phyloP scores from a whole-genome alignment of 2,329 filamentous ascomycete species.

The Plenodomus lindquistii region DNA sequence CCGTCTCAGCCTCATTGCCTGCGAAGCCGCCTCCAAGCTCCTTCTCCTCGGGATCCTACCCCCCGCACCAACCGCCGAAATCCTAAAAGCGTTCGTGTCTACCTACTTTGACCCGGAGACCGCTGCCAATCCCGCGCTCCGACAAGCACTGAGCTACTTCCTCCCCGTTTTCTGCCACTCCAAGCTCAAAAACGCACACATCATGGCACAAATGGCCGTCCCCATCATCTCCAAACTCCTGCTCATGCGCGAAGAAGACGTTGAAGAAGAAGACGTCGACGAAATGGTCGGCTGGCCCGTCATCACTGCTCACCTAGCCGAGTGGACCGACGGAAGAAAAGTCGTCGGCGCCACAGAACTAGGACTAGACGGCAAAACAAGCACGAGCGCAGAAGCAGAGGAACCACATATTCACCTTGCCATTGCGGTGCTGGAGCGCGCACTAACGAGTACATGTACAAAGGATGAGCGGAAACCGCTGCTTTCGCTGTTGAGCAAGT shows the following conservation, averaged over 20 bases:
- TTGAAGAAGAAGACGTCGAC: constrained; percentile 71
- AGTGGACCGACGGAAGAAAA: constrained; percentile 94
- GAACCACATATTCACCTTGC: constrained; percentile 82
- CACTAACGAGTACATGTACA: constrained; percentile 65
- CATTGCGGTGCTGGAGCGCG: constrained; percentile 73
- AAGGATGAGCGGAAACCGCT: constrained; percentile 81
- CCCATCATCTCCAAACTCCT: constrained; percentile 73
- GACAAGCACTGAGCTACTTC: constrained; percentile 91
- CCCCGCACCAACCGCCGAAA: constrained; percentile 56
- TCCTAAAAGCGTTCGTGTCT: constrained; percentile 83
- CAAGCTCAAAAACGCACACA: constrained; percentile 76
- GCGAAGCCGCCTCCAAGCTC: constrained; percentile 81
- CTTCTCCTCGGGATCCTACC: constrained; percentile 76
- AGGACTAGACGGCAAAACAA: constrained; percentile 56
- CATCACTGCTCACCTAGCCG: constrained; percentile 80
- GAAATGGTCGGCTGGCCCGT: constrained; percentile 75
- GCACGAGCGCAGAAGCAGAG: constrained; percentile 63
- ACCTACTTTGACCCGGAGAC: constrained; percentile 90
- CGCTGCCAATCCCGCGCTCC: constrained; percentile 75
- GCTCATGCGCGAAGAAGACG: constrained; percentile 62
- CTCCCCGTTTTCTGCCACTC: constrained; percentile 93
- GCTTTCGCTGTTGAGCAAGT: constrained; percentile 72
- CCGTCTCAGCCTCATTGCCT: constrained; percentile 79
- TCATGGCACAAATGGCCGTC: constrained; percentile 76
- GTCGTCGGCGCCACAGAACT: constrained; percentile 61